These are phyloP conservation scores for Pyronema domesticum DNA, from an alignment of 495 filamentous ascomycete species.

Conservation along the genomic window DNA sequence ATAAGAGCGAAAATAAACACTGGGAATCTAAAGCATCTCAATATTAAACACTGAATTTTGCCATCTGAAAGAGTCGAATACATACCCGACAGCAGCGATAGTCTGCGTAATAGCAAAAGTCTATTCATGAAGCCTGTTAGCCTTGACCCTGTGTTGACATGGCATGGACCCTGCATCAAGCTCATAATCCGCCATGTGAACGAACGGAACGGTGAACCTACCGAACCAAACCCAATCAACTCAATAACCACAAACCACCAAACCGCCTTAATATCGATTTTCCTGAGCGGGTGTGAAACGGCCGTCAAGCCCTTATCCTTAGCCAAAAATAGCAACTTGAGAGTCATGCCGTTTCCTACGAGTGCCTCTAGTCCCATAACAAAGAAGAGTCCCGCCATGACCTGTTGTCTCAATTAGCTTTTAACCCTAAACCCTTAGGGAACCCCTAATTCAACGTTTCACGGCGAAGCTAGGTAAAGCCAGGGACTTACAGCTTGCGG, in stretches of 20 bases:
- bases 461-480: not conserved
- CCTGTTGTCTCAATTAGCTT: constrained; percentile 18
- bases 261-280: constrained; percentile 40
- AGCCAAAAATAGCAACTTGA: constrained; percentile 59
- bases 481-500: constrained; percentile 41
- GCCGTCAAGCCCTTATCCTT: constrained; percentile 49
- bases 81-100: constrained; percentile 64
- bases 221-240: constrained; percentile 55
- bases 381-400: constrained; percentile 85
- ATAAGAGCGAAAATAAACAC: constrained; percentile 68
- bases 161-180: too few species aligned
- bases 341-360: constrained; percentile 58
- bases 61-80: not conserved
- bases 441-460: not conserved
- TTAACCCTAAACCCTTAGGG: not conserved
- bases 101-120: constrained; percentile 95
- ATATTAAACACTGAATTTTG: not conserved
- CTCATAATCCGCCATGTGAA: not conserved
- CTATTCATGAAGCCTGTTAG: not conserved
- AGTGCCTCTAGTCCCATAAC: constrained; percentile 82
- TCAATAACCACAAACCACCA: constrained; percentile 67
- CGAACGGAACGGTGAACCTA: not conserved
- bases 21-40: constrained; percentile 39
- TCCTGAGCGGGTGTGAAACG: constrained; percentile 45
- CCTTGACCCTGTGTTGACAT: too few species aligned